Evolutionary conservation across 805 yeast species (phyloP), one percentile per base, ranked within the genome.

Genomic region (Zygotorulaspora florentina): DNA sequence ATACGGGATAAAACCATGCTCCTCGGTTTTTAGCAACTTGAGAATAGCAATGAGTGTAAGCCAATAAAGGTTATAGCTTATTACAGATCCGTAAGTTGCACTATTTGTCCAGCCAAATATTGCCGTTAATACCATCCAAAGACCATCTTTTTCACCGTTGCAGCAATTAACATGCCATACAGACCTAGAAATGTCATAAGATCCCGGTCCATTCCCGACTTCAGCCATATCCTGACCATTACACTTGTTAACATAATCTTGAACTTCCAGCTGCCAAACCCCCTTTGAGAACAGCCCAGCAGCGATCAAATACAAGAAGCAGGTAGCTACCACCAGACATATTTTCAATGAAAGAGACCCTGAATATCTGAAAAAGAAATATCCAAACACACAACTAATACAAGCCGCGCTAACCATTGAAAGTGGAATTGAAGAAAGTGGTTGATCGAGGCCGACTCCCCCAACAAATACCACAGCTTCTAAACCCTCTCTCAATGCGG

Each of bases 101-200:
- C 90, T 80, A 63, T 89, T 89, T 11, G 93, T 88, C 97, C 97
- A 89, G 1, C 97, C 97, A 41, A 89, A 74, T 4, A 89, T 71
- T 1, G 96, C 96, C 29, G 90, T 87, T 57, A 86, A 74, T 29
- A 89, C 71, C 95, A 88, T 87, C 96, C 95, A 89, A 27, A 83
- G 80, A 3, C 95, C 95, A 59, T 89, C 96, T n/a, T 77, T 85
- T 54, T 86, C 84, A 18, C 96, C 95, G 63, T 88, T 88, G 68
- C 97, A 89, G 65, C 96, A 88, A 66, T 89, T 87, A 20, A 89
- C 96, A 63, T 89, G 97, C 97, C 97, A 89, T 2, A 89, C 81
- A 6, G 93, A 81, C 39, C 74, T 77, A 16, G 76, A 54, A 17
- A 89, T 82, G 58, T 89, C 96, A 59, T 89, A 89, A 0, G 95